Conservation (phyloP, 2,329 filamentous ascomycete genomes). For the Fusarium hostae region DNA sequence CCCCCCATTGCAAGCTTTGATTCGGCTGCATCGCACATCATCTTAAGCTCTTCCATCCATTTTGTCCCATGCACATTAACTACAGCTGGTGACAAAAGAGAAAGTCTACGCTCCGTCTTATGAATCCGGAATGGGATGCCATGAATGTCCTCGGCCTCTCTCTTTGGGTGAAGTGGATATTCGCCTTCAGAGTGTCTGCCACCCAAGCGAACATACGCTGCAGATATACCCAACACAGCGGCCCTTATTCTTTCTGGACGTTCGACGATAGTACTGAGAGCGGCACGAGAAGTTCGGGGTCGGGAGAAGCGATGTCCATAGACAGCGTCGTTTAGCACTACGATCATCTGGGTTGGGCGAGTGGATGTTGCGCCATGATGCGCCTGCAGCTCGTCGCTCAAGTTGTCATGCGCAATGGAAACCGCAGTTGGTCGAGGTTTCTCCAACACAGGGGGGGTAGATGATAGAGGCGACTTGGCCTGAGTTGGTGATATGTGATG, state of each 20-base stretch:
- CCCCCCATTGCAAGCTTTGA: slow-evolving; percentile 79
- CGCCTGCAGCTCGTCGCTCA: slow-evolving; percentile 74
- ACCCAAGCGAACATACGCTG: slow-evolving; percentile 91
- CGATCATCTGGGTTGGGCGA: slow-evolving; percentile 71
- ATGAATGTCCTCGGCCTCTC: slow-evolving; percentile 64
- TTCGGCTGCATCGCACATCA: slow-evolving; percentile 85
- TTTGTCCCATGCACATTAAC: slow-evolving; percentile 90
- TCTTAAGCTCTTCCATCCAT: slow-evolving; percentile 93
- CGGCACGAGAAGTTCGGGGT: slow-evolving; percentile 77
- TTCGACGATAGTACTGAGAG: slow-evolving; percentile 87
- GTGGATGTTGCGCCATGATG: slow-evolving; percentile 63
- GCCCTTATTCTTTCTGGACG: slow-evolving; percentile 91
- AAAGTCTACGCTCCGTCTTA: slow-evolving; percentile 78
- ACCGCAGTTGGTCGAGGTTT: slow-evolving; percentile 59
- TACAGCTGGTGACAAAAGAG: slow-evolving; percentile 79
- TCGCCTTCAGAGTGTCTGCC: slow-evolving; percentile 78
- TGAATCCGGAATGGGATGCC: slow-evolving; percentile 83
- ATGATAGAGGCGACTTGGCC: slow-evolving; percentile 50
- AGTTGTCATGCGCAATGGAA: slow-evolving; percentile 73
- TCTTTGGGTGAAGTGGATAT: slow-evolving; percentile 73
- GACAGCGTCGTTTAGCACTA: slow-evolving; percentile 91
- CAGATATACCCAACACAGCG: slow-evolving; percentile 81
- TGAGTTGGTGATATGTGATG: slow-evolving; percentile 58
- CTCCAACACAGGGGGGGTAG: slow-evolving; percentile 47
- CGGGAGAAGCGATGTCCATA: slow-evolving; percentile 94